Evolutionary conservation across 768 basidiomycete genomes (phyloP).

Genomic region (Hydnum rufescens): DNA sequence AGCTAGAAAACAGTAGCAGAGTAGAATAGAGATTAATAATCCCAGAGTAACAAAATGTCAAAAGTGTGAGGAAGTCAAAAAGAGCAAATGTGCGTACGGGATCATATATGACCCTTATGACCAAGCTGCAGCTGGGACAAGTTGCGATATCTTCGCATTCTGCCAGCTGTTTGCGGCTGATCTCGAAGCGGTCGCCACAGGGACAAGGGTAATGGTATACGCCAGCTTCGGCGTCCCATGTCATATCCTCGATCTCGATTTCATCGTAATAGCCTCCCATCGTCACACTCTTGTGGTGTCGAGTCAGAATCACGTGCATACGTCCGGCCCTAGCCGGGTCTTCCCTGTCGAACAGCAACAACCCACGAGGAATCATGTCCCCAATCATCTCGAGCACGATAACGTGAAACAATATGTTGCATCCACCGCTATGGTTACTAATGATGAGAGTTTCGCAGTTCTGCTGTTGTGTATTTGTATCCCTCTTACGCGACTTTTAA

Average conservation of each 20-base stretch:
- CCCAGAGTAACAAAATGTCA: no score
- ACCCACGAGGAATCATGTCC: no score
- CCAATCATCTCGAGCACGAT: no score
- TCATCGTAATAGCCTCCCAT: conserved; percentile 93
- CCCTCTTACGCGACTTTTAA: neutral
- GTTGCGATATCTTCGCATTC: conserved; percentile 87
- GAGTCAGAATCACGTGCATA: no score
- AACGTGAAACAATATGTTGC: no score
- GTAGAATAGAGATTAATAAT: conserved; percentile 2
- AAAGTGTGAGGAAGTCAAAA: neutral
- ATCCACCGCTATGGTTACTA: no score
- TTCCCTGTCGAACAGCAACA: no score
- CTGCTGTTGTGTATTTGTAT: conserved; percentile 1
- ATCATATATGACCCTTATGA: conserved; percentile 86
- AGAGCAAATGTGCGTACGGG: conserved; percentile 42
- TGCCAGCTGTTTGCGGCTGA: conserved; percentile 62
- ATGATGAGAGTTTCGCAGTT: no score
- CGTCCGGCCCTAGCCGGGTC: no score
- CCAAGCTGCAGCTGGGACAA: conserved; percentile 88
- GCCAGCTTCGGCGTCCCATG: conserved; percentile 59
- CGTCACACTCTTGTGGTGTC: no score
- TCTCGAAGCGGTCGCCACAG: conserved; percentile 96
- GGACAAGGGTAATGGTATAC: conserved; percentile 96
- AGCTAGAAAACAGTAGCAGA: conserved; percentile 27
- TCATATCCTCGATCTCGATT: conserved; percentile 93